Base-by-base conservation (phyloP, 2,329 filamentous ascomycete species). In the Colletotrichum godetiae region DNA sequence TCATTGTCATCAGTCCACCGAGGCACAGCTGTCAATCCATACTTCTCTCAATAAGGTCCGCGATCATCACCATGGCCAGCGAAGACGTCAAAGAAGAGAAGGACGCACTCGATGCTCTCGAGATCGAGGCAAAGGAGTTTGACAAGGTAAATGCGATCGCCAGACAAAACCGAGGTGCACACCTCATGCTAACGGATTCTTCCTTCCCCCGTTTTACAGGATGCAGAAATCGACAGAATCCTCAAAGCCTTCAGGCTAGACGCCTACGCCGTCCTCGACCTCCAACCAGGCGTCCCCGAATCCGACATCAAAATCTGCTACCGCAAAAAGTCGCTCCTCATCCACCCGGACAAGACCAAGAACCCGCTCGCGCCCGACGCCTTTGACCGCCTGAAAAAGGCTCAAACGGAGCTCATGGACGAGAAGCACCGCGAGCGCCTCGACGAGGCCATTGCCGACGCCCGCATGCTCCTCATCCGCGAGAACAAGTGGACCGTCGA, bases 311-410 rank as follows among this genome's bases (percentile, higher is more conserved):
- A 98, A 85, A 87, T 92, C 78, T 90, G 91, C 77, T 99, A 98
- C 86, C 95, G 97, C 87, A 95, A 95, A 79, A 98, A 98, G 84
- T 99, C 97, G n/a, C 92, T 99, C 70, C 92, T 99, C 61, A 98
- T 99, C 86, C 97, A 99, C 86, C 97, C 97, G 7, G 97, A 99
- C 87, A 99, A 99, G 84, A 98, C 97, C 69, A 92, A 92, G 80
- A 98, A 99, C 81, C 93, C 95, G 0, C 90, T 88, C 61, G 97
- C 97, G 0, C 96, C 97, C 4, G 97, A 98, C 79, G 97, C 97
- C 76, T 99, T 99, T 81, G 97, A 99, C 84, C 92, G 96, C 11
- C 89, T 99, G 33, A 98, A 98, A 80, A 98, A 98, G 84, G 97
- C 97, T 0, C 95, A 98, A 81, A 93, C 92, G 2, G 91, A 94